A percentile compares a stretch with the other conserved stretches of the same genome.
Conservation (phyloP, 1,284 basidiomycete species). For the Cutaneotrichosporon sp. region DNA sequence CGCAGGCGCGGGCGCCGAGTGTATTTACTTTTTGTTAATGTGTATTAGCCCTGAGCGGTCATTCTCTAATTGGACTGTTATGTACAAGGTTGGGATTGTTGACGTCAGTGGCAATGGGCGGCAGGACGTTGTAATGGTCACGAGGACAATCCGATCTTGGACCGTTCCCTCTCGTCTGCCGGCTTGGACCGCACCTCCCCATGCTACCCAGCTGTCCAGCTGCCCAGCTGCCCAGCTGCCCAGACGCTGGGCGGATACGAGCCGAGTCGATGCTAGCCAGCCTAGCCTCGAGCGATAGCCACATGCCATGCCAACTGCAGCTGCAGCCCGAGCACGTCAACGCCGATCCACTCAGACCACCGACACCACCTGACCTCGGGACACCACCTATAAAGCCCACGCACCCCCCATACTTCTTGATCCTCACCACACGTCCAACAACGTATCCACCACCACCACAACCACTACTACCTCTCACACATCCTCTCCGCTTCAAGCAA, state of each 20-base stretch:
- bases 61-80: background rate
- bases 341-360: background rate
- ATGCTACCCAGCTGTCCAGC: too few species aligned
- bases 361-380: background rate
- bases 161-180: too few species aligned
- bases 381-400: background rate
- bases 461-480: constrained; percentile 9
- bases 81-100: background rate
- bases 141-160: background rate
- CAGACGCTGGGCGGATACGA: too few species aligned
- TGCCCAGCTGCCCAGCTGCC: too few species aligned
- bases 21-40: background rate
- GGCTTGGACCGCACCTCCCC: too few species aligned
- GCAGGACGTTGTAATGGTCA: background rate
- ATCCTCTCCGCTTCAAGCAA: too few species aligned
- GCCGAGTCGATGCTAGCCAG: background rate
- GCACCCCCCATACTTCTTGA: background rate
- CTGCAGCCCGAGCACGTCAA: background rate
- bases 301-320: background rate
- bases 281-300: background rate
- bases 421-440: constrained; percentile 5
- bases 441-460: constrained; percentile 1
- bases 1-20: too few species aligned
- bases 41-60: background rate
- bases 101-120: background rate